Evolutionary conservation across 306 rosid species (phyloP), one percentile per base, ranked within the genome.

Genomic region (Trichosanthes cucumerina): DNA sequence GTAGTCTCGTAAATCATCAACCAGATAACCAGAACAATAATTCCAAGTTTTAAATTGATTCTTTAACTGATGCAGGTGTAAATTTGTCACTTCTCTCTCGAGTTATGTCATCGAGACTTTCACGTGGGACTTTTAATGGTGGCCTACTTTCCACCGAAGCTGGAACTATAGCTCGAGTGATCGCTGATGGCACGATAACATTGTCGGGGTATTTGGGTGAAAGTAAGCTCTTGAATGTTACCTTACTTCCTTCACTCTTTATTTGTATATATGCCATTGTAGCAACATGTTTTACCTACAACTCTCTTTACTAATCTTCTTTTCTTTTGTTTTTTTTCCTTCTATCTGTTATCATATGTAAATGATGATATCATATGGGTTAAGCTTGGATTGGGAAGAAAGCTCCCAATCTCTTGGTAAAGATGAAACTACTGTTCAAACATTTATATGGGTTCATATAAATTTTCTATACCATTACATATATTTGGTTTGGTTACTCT

Each of bases 131-230:
- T 18, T 91, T 62, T 76, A 93, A 93, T 46, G 97, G 98, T 1
- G 98, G 97, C 28, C 75, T 93, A 81, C 88, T 93, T 49, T 90
- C 97, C 10, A 93, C 97, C 1, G 96, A 93, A 83, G 98, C 98
- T 0, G 98, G 98, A 77, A 93, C 98, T 7, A 78, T 93, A 70
- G 98, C 98, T 49, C 88, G 98, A 78, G 98, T 93, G 36, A 62
- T 93, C 71, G 98, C 97, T 34, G 98, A 93, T 72, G 97, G 89
- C 75, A 91, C 92, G 15, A 91, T 91, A 85, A 93, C 98, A 52
- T 65, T 91, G n/a, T 75, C 89, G 0, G 97, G 97, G 34, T 90
- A 87, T 71, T 82, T 86, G 71, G 86, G 90, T 14, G 87, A 86
- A 47, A 88, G 86, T 77, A 86, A 78, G 79, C 89, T 91, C 78